phyloP scores from a whole-genome alignment of 192 early-diverging fungal species.

The Borealophlyctis nickersoniae region DNA sequence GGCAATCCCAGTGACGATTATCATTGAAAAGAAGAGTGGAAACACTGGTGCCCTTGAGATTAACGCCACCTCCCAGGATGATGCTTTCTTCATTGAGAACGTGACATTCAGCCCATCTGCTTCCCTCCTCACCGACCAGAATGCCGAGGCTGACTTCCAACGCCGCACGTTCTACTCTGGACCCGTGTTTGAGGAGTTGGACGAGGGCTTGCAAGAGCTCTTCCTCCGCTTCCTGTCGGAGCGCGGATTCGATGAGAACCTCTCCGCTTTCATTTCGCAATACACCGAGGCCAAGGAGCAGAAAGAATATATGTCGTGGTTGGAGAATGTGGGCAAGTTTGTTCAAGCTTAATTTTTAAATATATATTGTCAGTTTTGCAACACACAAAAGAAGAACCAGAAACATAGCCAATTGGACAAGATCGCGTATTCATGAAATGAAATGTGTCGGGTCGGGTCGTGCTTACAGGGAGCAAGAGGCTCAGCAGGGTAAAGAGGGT shows the following conservation, averaged over 20 bases:
- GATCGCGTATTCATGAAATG: no score
- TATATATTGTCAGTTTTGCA: no score
- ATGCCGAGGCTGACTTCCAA: slow-evolving; percentile 85
- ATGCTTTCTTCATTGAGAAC: slow-evolving; percentile 79
- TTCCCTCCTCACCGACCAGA: slow-evolving; percentile 57
- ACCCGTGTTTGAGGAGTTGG: slow-evolving; percentile 87
- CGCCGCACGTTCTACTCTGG: slow-evolving; percentile 84
- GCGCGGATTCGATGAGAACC: slow-evolving; percentile 78
- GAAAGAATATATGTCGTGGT: slow-evolving; percentile 86
- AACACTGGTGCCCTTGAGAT: slow-evolving; percentile 76
- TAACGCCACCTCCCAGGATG: slow-evolving; percentile 77
- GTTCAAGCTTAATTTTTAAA: no score
- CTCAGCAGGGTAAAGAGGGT: no score
- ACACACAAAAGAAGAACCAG: no score
- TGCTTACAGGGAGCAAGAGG: no score
- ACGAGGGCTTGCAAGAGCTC: slow-evolving; percentile 62
- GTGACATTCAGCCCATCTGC: slow-evolving; percentile 68
- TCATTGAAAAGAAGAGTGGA: slow-evolving; percentile 71
- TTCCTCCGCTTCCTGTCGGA: slow-evolving; percentile 71
- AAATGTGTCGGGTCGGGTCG: no score
- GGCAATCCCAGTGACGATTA: slow-evolving; percentile 75
- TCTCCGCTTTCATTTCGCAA: slow-evolving; percentile 81
- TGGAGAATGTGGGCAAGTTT: slow-evolving; percentile 75
- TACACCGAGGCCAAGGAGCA: slow-evolving; percentile 96
- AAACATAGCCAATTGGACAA: no score